These are phyloP conservation scores for Stephania japonica DNA, from an alignment of 164 flowering plant species.

Conservation along the genomic window DNA sequence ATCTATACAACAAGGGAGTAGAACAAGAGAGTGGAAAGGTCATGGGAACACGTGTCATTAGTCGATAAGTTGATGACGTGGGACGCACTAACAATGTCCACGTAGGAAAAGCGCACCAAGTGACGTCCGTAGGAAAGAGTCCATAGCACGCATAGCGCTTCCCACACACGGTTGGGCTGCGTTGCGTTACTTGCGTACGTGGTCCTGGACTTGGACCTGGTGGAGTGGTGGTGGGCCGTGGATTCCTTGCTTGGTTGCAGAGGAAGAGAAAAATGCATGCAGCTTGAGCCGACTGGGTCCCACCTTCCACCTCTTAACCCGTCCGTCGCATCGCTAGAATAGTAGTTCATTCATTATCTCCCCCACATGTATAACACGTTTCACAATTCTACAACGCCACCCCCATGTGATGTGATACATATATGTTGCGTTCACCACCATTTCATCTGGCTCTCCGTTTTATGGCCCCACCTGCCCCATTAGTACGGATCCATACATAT, in stretches of 20 bases:
- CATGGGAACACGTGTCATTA: neutral
- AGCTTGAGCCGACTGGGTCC: neutral
- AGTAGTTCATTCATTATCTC: neutral
- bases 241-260: conserved; percentile 4
- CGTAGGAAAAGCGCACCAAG: neutral
- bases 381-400: neutral
- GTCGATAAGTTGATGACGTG: neutral
- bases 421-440: neutral
- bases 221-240: no score
- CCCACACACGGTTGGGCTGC: no score
- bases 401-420: neutral
- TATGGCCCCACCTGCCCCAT: neutral
- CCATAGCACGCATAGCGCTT: no score
- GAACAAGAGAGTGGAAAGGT: neutral
- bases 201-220: no score
- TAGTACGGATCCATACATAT: no score
- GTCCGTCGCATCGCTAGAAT: neutral
- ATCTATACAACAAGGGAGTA: neutral
- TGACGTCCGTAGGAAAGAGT: neutral
- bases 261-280: neutral
- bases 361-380: neutral
- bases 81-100: neutral
- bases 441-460: neutral
- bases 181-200: no score
- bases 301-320: neutral